Base-by-base conservation (phyloP, 2,329 filamentous ascomycete genomes). In the Aspergillus pseudonomiae region DNA sequence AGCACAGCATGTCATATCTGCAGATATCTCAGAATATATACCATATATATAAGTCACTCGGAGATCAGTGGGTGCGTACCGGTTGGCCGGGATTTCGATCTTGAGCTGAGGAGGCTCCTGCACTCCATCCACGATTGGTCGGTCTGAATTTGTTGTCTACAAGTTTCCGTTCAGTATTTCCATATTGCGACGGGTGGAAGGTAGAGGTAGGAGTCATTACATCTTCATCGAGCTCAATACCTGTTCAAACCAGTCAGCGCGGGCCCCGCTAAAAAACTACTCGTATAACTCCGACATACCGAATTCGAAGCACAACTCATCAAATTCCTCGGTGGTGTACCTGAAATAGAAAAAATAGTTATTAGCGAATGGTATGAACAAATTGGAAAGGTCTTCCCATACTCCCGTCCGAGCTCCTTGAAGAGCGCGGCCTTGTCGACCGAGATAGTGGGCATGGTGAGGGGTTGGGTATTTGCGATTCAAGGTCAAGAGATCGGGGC, bases 221-320 rank as follows among this genome's bases (percentile, higher is more conserved):
- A 79, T 99, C 95, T 83, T 98, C 94, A 82, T 99, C 95, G 71
- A 99, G 87, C 81, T 99, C 95, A 77, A 99, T 96, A 64, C 85
- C 85, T 85, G 60, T 68, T 65, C 28, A 26, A 58, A 64, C 59
- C n/a, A 56, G 67, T 80, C 66, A 81, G 75, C 69, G 68, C 63
- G 66, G 68, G 62, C 69, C 72, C 71, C 68, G 68, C 68, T 55
- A 55, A 59, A 62, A 60, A 59, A 59, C 63, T 60, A 62, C 58
- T 60, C 54, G 55, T 19, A 48, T 10, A 63, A 59, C 57, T 60
- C 32, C 63, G 60, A 76, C 79, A 68, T 78, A 82, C 94, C 94
- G 77, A 97, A 99, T 75, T 99, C 94, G 86, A 99, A 99, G 81
- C 95, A 98, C 71, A 99, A 85, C 76, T 96, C 91, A 80, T 99